Base-by-base conservation (phyloP, 108 stramenopile species). In the Discostella pseudostelligera region DNA sequence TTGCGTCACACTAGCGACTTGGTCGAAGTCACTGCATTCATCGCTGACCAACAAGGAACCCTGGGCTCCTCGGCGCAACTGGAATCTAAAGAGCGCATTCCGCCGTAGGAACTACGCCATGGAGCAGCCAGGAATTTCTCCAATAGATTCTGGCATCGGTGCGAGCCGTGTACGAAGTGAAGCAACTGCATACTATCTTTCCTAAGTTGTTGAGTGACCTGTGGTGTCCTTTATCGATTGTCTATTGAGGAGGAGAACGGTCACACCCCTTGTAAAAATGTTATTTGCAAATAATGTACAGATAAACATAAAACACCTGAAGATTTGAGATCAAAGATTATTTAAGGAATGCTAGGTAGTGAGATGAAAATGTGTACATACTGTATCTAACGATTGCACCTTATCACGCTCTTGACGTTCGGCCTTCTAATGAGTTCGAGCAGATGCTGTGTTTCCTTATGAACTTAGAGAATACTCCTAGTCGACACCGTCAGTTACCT, bases 1-100 rank as follows among this genome's bases (percentile, higher is more conserved):
- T 1, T 73, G 66, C 20, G 46, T 43, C 2, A 19, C 58, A 12
- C 45, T 79, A 37, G 70, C 39, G 9, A 9, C 32, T 19, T 74
- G 68, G 68, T 37, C 78, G 0, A 47, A 26, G 19, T 16, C 42
- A 40, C 66, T 58, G 14, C 72, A 48, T 67, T 50, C 39, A 22
- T 45, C 67, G n/a, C 39, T 74, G 1, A 26, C 26, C 48, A 62
- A 48, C 45, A 74, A 62, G 28, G 59, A 43, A 19, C 67, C 61
- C 0, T 79, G 78, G 78, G 53, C 46, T 29, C 78, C 78, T 39
- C 47, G 59, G 12, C 53, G 53, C 14, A 8, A 1, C 9, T 54
- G 53, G 53, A 36, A 29, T 16, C 49, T 25, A 29, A 35, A 14
- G 16, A 54, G 14, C 32, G 35, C 35, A 4, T 54, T 54, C 53